Conservation (phyloP, 2,329 filamentous ascomycete species). For the Talaromyces amestolkiae region DNA sequence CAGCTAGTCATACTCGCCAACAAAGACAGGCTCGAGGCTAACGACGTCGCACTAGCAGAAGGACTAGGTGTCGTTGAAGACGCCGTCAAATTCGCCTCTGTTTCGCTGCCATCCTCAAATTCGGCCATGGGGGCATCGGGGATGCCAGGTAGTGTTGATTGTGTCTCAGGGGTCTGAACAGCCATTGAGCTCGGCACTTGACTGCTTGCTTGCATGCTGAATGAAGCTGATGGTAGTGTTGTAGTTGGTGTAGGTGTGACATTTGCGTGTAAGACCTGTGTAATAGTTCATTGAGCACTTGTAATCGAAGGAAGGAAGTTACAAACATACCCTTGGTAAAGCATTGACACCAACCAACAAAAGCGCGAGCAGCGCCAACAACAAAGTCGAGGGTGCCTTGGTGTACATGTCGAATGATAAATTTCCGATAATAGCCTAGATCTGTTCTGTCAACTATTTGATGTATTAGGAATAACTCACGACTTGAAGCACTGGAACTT, state of each 20-base stretch:
- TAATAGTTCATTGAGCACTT: not conserved
- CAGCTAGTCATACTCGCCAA: constrained; percentile 2
- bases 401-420: constrained; percentile 7
- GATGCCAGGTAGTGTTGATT: not conserved
- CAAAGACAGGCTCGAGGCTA: not conserved
- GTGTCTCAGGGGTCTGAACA: not conserved
- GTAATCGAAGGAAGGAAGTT: too few relatives aligned
- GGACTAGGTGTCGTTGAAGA: not conserved
- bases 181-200: not conserved
- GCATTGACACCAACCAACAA: constrained; percentile 6
- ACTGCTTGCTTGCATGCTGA: not conserved
- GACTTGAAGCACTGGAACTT: not conserved
- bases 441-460: not conserved
- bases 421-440: not conserved
- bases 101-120: not conserved
- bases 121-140: not conserved
- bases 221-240: not conserved
- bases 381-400: not conserved
- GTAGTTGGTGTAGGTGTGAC: not conserved
- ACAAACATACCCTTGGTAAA: constrained; percentile 15
- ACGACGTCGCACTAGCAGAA: not conserved
- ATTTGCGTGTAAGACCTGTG: not conserved
- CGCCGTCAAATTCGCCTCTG: not conserved
- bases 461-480: not conserved
- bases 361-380: not conserved